Conservation (phyloP, 257 asterid genomes). For the Nicotiana tomentosiformis region DNA sequence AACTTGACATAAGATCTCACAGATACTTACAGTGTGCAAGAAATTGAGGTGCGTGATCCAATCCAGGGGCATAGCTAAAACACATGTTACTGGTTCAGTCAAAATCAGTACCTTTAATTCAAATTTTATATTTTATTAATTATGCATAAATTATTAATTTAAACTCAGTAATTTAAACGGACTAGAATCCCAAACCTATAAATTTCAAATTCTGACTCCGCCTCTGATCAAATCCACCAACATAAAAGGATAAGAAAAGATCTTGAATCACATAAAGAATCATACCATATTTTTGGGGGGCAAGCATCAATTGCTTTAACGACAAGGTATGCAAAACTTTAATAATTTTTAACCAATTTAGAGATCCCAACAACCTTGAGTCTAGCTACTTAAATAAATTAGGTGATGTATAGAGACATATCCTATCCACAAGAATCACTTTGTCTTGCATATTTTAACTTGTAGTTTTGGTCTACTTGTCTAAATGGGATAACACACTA, state of each 20-base stretch:
- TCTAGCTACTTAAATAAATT: background rate
- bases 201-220: too few species aligned
- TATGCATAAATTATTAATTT: too few species aligned
- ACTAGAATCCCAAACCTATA: accelerated
- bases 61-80: too few species aligned
- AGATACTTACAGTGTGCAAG: too few species aligned
- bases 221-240: background rate
- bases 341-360: background rate
- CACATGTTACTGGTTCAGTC: too few species aligned
- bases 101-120: too few species aligned
- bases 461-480: background rate
- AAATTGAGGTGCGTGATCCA: too few species aligned
- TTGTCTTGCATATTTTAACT: background rate
- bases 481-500: background rate
- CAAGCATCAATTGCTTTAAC: conserved; percentile 3
- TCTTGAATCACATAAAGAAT: background rate
- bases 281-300: background rate
- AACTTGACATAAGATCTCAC: too few species aligned
- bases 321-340: background rate
- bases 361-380: background rate
- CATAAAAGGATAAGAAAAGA: background rate
- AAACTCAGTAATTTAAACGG: accelerated
- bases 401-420: background rate
- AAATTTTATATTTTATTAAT: too few species aligned
- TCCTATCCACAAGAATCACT: background rate